Percentiles rank a stretch among this genome's conserved stretches.
Conservation (phyloP, 2,329 filamentous ascomycete species). For the Stylonectria norvegica region DNA sequence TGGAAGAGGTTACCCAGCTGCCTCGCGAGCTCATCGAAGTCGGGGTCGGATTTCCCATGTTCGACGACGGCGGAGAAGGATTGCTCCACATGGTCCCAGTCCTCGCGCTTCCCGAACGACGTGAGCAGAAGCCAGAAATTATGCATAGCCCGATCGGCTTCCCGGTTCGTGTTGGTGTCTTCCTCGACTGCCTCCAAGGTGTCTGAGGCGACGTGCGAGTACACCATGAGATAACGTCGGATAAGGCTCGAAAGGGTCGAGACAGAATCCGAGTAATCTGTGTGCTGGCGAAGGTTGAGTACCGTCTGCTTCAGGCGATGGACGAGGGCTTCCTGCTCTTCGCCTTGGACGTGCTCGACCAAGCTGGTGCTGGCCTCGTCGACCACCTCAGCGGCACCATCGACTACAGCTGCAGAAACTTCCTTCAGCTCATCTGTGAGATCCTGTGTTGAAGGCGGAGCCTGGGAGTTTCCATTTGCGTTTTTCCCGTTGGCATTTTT, state of each 20-base stretch:
- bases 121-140: slow-evolving; percentile 80
- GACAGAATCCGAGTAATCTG: slow-evolving; percentile 83
- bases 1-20: slow-evolving; percentile 73
- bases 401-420: slow-evolving; percentile 50
- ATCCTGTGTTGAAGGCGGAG: slow-evolving; percentile 57
- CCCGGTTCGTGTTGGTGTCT: slow-evolving; percentile 69
- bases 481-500: slow-evolving; percentile 21
- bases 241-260: slow-evolving; percentile 73
- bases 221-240: slow-evolving; percentile 72
- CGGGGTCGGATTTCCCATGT: slow-evolving; percentile 72
- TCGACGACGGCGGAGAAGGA: slow-evolving; percentile 67
- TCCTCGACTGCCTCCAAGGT: slow-evolving; percentile 64
- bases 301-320: slow-evolving; percentile 75
- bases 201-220: slow-evolving; percentile 69
- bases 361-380: slow-evolving; percentile 65
- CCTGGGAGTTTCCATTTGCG: slow-evolving; percentile 17
- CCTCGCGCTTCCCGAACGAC: slow-evolving; percentile 69
- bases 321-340: slow-evolving; percentile 69
- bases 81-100: slow-evolving; percentile 73
- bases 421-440: slow-evolving; percentile 56
- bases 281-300: slow-evolving; percentile 66
- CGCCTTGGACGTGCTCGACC: slow-evolving; percentile 68
- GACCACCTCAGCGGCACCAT: slow-evolving; percentile 52
- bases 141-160: slow-evolving; percentile 69
- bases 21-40: slow-evolving; percentile 74